These are phyloP conservation scores for Salvia hispanica DNA, from an alignment of 257 asterid species.

Conservation along the genomic window DNA sequence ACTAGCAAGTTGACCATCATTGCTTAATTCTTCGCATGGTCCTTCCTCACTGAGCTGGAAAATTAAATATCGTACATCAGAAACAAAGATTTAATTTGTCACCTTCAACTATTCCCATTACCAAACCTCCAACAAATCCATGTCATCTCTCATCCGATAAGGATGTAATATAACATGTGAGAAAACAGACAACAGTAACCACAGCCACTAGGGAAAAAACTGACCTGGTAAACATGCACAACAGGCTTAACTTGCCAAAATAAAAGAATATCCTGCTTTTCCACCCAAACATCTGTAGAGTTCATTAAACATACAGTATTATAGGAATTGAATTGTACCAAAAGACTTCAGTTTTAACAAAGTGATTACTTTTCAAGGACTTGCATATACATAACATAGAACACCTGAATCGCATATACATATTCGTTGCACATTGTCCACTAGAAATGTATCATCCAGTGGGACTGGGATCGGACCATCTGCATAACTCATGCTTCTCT, in stretches of 20 bases:
- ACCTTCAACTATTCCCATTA: neutral
- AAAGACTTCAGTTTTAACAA: conserved; percentile 8
- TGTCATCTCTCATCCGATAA: conserved; percentile 11
- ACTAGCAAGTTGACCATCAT: conserved; percentile 83
- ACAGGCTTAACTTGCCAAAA: conserved; percentile 98
- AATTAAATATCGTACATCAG: conserved; percentile 20
- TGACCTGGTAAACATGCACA: conserved; percentile 93
- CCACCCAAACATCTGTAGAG: conserved; percentile 71
- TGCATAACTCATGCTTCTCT: conserved; percentile 87
- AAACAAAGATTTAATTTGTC: conserved; percentile 19
- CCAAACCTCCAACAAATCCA: neutral
- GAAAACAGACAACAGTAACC: conserved; percentile 8
- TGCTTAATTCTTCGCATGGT: conserved; percentile 88
- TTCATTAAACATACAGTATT: conserved; percentile 13
- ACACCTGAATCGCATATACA: conserved; percentile 87
- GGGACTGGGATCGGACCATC: conserved; percentile 86
- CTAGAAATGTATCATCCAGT: conserved; percentile 66
- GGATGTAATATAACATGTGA: neutral
- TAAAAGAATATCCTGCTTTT: conserved; percentile 71
- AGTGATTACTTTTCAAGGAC: conserved; percentile 16
- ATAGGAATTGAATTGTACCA: neutral
- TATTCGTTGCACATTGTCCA: conserved; percentile 74
- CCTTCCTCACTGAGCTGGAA: conserved; percentile 96
- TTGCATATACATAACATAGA: neutral
- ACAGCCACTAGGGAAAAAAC: conserved; percentile 23